A percentile compares a stretch with the other conserved stretches of the same genome.
Conservation (phyloP, 139 green algal species). For the Chlamydomonas applanata region DNA sequence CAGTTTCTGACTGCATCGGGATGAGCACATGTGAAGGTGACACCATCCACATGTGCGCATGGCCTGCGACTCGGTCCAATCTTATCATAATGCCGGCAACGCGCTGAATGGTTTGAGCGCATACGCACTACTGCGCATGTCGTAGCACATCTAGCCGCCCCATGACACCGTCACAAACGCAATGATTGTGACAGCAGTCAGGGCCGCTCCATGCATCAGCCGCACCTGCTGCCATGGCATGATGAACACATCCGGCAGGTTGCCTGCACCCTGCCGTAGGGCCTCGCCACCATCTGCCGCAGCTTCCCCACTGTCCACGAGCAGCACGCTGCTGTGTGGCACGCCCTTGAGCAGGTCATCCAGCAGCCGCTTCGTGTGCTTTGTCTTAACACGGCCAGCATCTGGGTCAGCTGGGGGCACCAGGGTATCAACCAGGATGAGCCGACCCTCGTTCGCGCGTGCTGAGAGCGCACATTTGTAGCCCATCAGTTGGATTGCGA, state of each 20-base stretch:
- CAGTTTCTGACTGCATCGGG: too few species aligned
- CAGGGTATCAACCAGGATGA: constrained; percentile 77
- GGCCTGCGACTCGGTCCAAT: too few species aligned
- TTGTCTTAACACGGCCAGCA: constrained; percentile 6
- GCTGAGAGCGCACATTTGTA: constrained; percentile 82
- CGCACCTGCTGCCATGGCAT: constrained; percentile 50
- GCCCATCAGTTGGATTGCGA: constrained; percentile 47
- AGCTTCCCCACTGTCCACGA: constrained; percentile 13
- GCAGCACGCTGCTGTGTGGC: constrained; percentile 7
- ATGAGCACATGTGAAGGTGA: too few species aligned
- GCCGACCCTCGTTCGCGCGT: constrained; percentile 69
- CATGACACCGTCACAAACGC: too few species aligned
- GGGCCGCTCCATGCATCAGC: too few species aligned
- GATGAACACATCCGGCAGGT: constrained; percentile 68
- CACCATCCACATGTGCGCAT: too few species aligned
- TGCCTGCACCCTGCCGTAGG: constrained; percentile 45
- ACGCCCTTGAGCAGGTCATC: constrained; percentile 42
- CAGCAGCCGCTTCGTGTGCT: constrained; percentile 33
- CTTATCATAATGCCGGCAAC: too few species aligned
- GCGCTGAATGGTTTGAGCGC: too few species aligned
- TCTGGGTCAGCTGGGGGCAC: background rate
- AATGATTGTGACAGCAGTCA: too few species aligned
- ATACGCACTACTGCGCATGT: too few species aligned
- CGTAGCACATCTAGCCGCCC: too few species aligned
- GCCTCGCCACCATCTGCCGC: constrained; percentile 27